These are phyloP conservation scores for Ogataea hybrid DNA, from an alignment of 1,139 yeast species.

Conservation along the genomic window DNA sequence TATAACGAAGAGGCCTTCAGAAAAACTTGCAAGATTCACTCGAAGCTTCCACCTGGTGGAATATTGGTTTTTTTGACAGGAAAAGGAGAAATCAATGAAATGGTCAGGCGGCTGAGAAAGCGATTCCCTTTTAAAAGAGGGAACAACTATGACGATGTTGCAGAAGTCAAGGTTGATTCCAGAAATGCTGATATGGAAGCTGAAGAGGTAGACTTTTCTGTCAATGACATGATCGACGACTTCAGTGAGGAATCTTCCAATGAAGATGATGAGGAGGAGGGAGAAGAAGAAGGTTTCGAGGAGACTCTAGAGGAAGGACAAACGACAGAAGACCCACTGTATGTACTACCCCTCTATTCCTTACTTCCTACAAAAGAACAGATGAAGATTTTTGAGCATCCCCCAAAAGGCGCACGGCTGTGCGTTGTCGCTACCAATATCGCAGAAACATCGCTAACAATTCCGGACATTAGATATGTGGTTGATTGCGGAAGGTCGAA, in stretches of 20 bases:
- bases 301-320: conserved; percentile 76
- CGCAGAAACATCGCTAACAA: conserved; percentile 96
- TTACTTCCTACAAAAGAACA: conserved; percentile 90
- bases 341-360: conserved; percentile 90
- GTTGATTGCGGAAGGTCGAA: conserved; percentile 95
- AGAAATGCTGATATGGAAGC: conserved; percentile 71
- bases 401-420: conserved; percentile 81
- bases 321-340: conserved; percentile 75
- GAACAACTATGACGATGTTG: conserved; percentile 34
- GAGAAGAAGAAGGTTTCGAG: conserved; percentile 89
- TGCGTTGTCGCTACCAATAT: conserved; percentile 97
- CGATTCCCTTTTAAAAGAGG: conserved; percentile 59
- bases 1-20: conserved; percentile 85
- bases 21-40: conserved; percentile 86
- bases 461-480: conserved; percentile 93
- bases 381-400: conserved; percentile 84
- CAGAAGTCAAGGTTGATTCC: conserved; percentile 53
- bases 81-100: conserved; percentile 79
- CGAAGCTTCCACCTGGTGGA: conserved; percentile 88
- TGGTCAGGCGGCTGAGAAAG: conserved; percentile 65
- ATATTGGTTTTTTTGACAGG: conserved; percentile 91
- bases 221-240: conserved; percentile 32
- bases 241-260: conserved; percentile 19
- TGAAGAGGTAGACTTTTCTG: conserved; percentile 79
- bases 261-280: conserved; percentile 52